A percentile compares a stretch with the other conserved stretches of the same genome.
Conservation (phyloP, 2,329 filamentous ascomycete genomes). For the Leptographium flavum region DNA sequence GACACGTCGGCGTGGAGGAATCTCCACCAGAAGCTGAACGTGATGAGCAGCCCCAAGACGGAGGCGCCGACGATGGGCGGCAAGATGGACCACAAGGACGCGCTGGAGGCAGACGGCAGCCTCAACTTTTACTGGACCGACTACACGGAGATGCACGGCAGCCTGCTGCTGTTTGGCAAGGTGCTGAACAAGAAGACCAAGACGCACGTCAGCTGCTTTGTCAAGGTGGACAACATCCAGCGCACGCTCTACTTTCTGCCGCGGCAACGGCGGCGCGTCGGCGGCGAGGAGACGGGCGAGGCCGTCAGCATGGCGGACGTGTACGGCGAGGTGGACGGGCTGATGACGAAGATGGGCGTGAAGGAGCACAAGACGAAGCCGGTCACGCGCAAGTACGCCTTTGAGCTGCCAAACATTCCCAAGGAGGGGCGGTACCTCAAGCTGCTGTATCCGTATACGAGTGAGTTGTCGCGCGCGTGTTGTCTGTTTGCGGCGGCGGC, state of each 20-base stretch:
- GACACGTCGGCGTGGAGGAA: slow-evolving; percentile 82
- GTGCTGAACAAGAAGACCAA: slow-evolving; percentile 77
- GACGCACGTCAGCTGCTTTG: slow-evolving; percentile 76
- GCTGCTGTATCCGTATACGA: slow-evolving; percentile 88
- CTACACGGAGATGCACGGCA: slow-evolving; percentile 85
- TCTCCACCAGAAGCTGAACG: slow-evolving; percentile 73
- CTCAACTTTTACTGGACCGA: slow-evolving; percentile 95
- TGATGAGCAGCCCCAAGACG: slow-evolving; percentile 51
- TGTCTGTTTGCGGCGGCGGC: not conserved
- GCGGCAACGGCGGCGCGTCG: slow-evolving; percentile 42
- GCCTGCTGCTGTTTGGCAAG: slow-evolving; percentile 88
- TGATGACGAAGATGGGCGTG: slow-evolving; percentile 81
- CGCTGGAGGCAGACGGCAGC: slow-evolving; percentile 86
- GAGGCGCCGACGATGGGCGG: slow-evolving; percentile 57
- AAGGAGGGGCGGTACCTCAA: slow-evolving; percentile 88
- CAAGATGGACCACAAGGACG: slow-evolving; percentile 71
- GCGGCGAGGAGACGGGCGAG: slow-evolving; percentile 57
- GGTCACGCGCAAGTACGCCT: slow-evolving; percentile 84
- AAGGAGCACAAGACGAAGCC: slow-evolving; percentile 88
- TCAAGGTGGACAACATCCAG: slow-evolving; percentile 89
- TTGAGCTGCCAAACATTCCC: slow-evolving; percentile 76
- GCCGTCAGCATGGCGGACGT: slow-evolving; percentile 79
- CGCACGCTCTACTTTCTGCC: slow-evolving; percentile 90
- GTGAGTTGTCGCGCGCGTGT: slow-evolving; percentile 22
- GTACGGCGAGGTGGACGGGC: slow-evolving; percentile 72